These are phyloP conservation scores for Mycena vulgaris DNA, from an alignment of 768 basidiomycete genomes.

Conservation along the genomic window DNA sequence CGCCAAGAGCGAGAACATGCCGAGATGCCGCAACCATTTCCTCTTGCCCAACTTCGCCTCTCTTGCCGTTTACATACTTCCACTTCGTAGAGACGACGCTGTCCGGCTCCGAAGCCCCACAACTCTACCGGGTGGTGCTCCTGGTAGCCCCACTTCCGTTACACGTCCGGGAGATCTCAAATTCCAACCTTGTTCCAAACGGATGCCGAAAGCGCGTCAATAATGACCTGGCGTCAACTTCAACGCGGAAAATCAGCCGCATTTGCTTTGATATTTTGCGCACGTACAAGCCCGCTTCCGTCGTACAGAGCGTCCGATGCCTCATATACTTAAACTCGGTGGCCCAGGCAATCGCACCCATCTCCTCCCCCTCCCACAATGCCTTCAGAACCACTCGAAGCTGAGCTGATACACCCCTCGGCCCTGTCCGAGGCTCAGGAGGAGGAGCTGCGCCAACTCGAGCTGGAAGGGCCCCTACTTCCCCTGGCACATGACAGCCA, in stretches of 20 bases:
- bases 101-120: no score
- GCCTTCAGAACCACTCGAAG: conserved; percentile 42
- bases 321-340: neutral
- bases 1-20: no score
- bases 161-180: neutral
- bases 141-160: no score
- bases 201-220: conserved; percentile 7
- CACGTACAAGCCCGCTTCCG: neutral
- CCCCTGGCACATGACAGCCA: conserved; percentile 37
- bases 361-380: conserved; percentile 4
- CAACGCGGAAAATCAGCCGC: neutral
- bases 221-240: conserved; percentile 2
- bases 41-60: no score
- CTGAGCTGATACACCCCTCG: conserved; percentile 37
- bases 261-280: neutral
- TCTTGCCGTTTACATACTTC: no score
- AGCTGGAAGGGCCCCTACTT: conserved; percentile 22
- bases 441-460: conserved; percentile 37
- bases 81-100: no score
- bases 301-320: neutral
- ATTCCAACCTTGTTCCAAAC: neutral
- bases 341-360: neutral
- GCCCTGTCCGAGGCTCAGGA: conserved; percentile 35
- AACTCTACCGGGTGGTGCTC: no score
- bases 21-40: no score